Evolutionary conservation across 257 asterid species (phyloP).

Genomic region (Solanum neorickii): DNA sequence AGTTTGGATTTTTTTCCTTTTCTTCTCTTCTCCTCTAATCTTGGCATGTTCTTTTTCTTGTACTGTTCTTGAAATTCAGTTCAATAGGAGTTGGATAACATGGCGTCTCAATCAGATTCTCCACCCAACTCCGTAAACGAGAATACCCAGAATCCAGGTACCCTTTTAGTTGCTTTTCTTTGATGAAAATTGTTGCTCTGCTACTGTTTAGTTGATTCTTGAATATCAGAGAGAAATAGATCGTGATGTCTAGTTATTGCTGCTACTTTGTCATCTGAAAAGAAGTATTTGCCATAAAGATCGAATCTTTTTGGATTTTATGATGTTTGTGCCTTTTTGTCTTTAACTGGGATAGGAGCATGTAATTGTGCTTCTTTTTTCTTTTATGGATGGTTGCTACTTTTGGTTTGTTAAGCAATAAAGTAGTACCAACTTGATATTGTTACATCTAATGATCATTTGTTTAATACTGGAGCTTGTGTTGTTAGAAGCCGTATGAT

Average conservation of each 20-base stretch:
- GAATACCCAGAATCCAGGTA: conserved; percentile 48
- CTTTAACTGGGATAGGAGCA: not conserved
- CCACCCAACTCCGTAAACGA: conserved; percentile 36
- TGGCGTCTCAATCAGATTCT: conserved; percentile 49
- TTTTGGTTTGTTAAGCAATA: not conserved
- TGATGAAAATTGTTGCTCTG: not conserved
- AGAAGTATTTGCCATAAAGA: not conserved
- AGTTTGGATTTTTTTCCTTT: not conserved
- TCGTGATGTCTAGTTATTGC: not conserved
- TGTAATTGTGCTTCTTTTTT: not conserved
- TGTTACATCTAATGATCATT: not conserved
- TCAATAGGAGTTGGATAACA: conserved; percentile 10
- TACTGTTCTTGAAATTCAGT: not conserved
- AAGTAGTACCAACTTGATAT: not conserved
- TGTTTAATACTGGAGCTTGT: not conserved
- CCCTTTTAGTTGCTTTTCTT: not conserved
- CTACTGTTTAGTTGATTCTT: not conserved
- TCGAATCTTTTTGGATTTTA: not conserved
- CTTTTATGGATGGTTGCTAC: not conserved
- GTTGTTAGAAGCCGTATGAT: not conserved
- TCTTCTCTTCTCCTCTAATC: not conserved
- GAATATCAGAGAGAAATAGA: not conserved
- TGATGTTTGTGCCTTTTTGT: not conserved
- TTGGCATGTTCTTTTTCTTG: not conserved
- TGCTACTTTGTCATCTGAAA: not conserved